Conservation (phyloP, 192 early-diverging fungal species). For the Coemansia sp. region DNA sequence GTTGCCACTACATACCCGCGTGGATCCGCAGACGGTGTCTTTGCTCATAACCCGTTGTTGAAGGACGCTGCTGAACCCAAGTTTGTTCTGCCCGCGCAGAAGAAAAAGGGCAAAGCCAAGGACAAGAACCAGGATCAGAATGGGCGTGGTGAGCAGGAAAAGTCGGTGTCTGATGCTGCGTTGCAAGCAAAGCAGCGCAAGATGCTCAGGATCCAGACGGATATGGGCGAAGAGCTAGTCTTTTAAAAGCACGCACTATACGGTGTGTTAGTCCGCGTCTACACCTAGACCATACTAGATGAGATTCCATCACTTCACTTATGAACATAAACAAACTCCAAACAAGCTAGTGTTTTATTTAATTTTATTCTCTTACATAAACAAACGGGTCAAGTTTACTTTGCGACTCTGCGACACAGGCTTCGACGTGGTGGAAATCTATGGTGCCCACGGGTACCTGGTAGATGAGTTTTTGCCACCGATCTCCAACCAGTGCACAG, state of each 20-base stretch:
- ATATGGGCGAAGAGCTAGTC: conserved; percentile 5
- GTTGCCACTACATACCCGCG: not conserved
- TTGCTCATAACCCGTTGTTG: conserved; percentile 37
- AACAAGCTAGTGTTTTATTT: too few relatives aligned
- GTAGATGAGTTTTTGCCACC: conserved; percentile 78
- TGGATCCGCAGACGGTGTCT: conserved; percentile 5
- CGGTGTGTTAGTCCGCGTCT: too few relatives aligned
- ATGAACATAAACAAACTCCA: too few relatives aligned
- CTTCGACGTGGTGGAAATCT: conserved; percentile 89
- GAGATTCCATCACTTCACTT: too few relatives aligned
- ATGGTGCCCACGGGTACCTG: conserved; percentile 90
- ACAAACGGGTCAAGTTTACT: too few relatives aligned
- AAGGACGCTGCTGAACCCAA: conserved; percentile 18
- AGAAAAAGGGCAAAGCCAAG: not conserved
- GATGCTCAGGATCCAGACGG: conserved; percentile 42
- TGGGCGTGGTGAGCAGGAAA: not conserved
- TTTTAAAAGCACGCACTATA: too few relatives aligned
- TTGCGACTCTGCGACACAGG: too few relatives aligned
- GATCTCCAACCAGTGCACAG: conserved; percentile 81
- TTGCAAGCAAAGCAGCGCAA: conserved; percentile 13
- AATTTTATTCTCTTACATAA: too few relatives aligned
- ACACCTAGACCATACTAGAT: too few relatives aligned
- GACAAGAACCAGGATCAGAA: not conserved
- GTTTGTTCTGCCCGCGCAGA: conserved; percentile 31
- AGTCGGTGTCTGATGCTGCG: not conserved